Evolutionary conservation across 202 grass and related monocot species (phyloP), one percentile per base, ranked within the genome.

Genomic region (Schoenoplectus triqueter): DNA sequence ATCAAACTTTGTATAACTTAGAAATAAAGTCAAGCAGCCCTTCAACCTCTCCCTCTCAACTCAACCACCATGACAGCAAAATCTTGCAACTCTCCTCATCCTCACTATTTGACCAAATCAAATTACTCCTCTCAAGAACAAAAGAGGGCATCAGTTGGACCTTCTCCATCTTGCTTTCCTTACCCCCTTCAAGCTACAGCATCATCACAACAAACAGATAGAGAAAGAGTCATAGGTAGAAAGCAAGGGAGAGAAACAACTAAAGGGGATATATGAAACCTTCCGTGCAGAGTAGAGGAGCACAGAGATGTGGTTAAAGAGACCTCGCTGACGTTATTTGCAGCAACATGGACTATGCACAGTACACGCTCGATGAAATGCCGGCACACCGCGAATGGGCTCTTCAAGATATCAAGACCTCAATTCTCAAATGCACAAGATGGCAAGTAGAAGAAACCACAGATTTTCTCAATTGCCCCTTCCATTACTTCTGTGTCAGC

Each of bases 401-500:
- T 87, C 63, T 87, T 1, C 66, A 94, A 18, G 88, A 85, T 9
- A 89, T 94, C 85, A 90, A 87, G 80, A 85, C 87, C 75, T 84
- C 91, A 78, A 94, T 99, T 73, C 92, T 99, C 82, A 94, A 92
- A 88, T 99, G 96, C 90, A 99, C 96, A 55, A 68, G 91, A 89
- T 99, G 96, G 96, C 96, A 96, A 90, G 90, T 99, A 15, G 96
- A 99, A 86, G 96, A 95, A 87, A 96, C 93, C 46, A 94, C 90
- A 18, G 90, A 99, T 73, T 92, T 96, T 73, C 67, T 99, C 66
- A 91, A 92, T 84, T 99, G 96, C 87, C 93, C 93, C 50, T 99
- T 86, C 87, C 96, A 99, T 85, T 99, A 99, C 90, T 96, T 92
- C 90, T 99, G 96, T 90, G 96, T 94, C 86, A 99, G 96, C 86